Conservation (phyloP, 73 alveolate species). For the Tetrahymena malaccensis region DNA sequence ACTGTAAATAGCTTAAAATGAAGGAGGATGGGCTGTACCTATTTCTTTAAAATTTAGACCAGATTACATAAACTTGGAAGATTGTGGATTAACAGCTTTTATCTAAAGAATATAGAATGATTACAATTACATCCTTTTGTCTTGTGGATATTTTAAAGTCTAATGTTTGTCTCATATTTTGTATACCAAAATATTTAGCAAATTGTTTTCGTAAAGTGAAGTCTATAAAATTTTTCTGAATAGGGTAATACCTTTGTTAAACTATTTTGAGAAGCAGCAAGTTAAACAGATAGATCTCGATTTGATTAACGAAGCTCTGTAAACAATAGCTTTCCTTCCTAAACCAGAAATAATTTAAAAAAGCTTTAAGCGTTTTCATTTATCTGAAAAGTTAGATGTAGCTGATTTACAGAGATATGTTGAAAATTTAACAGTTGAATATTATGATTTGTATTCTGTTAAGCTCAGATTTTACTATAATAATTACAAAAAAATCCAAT, state of each 20-base stretch:
- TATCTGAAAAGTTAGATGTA: neutral
- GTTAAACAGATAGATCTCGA: neutral
- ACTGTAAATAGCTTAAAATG: neutral
- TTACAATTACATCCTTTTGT: neutral
- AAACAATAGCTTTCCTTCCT: neutral
- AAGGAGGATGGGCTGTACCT: neutral
- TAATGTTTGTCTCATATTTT: neutral
- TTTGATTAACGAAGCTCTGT: neutral
- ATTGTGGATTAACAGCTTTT: neutral
- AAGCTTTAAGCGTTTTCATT: neutral
- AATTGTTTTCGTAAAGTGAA: neutral
- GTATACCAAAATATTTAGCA: neutral
- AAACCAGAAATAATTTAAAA: neutral
- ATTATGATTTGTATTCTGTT: neutral
- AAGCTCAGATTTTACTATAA: neutral
- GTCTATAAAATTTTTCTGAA: neutral
- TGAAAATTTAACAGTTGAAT: neutral
- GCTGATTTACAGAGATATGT: neutral
- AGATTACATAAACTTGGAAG: neutral
- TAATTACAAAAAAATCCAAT: neutral
- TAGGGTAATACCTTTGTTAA: neutral
- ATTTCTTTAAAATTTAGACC: neutral
- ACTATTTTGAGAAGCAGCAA: neutral
- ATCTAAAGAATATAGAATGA: neutral
- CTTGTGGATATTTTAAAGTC: neutral